phyloP scores from a whole-genome alignment of 306 rosid species.

The Quercus mongolica region DNA sequence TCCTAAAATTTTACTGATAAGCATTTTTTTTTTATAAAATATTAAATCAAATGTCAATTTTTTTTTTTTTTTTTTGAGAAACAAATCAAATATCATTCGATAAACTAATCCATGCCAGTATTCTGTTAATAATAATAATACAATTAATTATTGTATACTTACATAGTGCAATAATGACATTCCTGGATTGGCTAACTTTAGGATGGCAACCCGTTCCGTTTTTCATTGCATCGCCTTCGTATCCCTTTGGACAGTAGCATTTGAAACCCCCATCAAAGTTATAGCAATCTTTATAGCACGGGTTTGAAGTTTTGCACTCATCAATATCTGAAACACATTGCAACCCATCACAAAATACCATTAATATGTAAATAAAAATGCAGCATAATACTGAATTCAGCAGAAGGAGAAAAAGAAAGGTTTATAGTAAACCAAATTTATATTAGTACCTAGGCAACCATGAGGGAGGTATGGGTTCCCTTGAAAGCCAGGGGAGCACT shows the following conservation, averaged over 20 bases:
- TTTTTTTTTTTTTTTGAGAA: too few species aligned
- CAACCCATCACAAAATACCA: neutral
- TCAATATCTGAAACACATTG: neutral
- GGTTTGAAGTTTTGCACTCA: neutral
- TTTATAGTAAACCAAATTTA: neutral
- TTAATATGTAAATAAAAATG: neutral
- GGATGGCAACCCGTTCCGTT: neutral
- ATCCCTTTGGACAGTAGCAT: neutral
- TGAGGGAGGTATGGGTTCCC: neutral
- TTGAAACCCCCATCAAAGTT: neutral
- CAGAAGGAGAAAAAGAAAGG: neutral
- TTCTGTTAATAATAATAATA: too few species aligned
- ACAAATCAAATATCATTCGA: too few species aligned
- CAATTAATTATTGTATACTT: too few species aligned
- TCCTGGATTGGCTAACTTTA: neutral
- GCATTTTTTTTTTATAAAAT: too few species aligned
- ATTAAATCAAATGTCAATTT: too few species aligned
- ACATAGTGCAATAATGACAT: too few species aligned
- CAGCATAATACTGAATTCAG: neutral
- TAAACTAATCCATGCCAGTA: too few species aligned
- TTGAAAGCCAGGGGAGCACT: neutral
- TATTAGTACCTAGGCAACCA: neutral
- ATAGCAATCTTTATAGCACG: neutral
- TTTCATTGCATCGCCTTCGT: neutral
- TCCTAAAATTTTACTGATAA: too few species aligned